Percentiles rank a stretch among this genome's conserved stretches.
Conservation (phyloP, 1,284 basidiomycete species). For the Pterulicium gracile region DNA sequence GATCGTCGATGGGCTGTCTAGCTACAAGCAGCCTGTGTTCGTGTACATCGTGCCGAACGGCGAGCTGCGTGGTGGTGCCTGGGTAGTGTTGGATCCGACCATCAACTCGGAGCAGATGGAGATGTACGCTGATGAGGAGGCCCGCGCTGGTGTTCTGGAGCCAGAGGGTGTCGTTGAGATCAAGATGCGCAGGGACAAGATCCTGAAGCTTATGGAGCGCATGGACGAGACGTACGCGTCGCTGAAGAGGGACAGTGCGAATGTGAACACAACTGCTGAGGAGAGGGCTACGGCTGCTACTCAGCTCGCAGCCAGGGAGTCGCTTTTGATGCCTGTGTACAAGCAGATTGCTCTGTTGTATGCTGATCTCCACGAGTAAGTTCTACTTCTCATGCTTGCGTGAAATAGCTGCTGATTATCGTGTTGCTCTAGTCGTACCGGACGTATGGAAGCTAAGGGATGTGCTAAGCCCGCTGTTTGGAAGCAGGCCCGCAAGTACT, state of each 20-base stretch:
- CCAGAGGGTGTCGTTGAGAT: conserved; percentile 96
- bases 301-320: conserved; percentile 72
- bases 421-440: conserved; percentile 57
- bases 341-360: conserved; percentile 91
- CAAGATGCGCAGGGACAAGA: conserved; percentile 87
- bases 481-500: conserved; percentile 84
- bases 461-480: conserved; percentile 78
- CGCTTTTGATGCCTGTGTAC: conserved; percentile 80
- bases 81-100: conserved; percentile 97
- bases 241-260: conserved; percentile 74
- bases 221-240: conserved; percentile 79
- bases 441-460: conserved; percentile 97
- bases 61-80: conserved; percentile 97
- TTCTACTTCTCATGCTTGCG: conserved; percentile 11
- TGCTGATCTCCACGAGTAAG: conserved; percentile 93
- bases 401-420: conserved; percentile 8
- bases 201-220: conserved; percentile 87
- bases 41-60: conserved; percentile 99
- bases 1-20: conserved; percentile 96
- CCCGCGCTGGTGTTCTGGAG: conserved; percentile 95
- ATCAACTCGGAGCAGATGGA: conserved; percentile 98
- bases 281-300: conserved; percentile 64
- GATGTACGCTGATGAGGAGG: conserved; percentile 96
- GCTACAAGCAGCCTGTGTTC: conserved; percentile 98
- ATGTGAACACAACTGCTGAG: conserved; percentile 59